Evolutionary conservation across 768 basidiomycete species (phyloP), one percentile per base, ranked within the genome.

Genomic region (Podaxis carcinomalis): DNA sequence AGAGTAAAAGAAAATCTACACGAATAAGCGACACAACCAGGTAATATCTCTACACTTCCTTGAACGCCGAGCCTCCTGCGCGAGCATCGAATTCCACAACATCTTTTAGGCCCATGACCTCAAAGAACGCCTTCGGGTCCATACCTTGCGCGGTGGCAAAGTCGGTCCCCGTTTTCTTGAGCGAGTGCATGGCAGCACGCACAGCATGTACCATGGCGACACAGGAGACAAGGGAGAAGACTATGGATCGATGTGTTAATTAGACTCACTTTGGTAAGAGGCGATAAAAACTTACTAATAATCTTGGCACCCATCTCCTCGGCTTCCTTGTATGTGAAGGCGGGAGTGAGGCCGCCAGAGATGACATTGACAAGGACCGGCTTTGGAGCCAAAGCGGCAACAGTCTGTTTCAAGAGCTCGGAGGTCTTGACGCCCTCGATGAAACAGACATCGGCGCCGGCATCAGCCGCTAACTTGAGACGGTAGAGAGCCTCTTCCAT

Each of bases 311-410:
- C 89, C 68, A 82, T 78, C n/a, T 73, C 75, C 69, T 89, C 89
- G 0, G 88, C 89, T 68, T 90, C 84, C 52, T 82, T 72, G 61
- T 76, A 80, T 1, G 87, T 90, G 69, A 89, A 89, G 5, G 86
- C 83, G 1, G 89, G 89, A 0, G 89, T 89, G 47, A 90, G 76
- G 21, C 89, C 89, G 44, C 88, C 88, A 3, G 87, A 88, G 62
- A 90, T 89, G n/a, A 90, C 88, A 63, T 90, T 90, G 28, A 90
- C 87, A 32, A 90, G 85, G 39, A 89, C 88, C 1, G 89, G 89
- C 65, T 87, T 90, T 4, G 89, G 89, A 5, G 85, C 82, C 35
- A 91, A 72, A 1, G 84, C 86, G 19, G 78, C 78, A 46, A 91
- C 84, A 16, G 89, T 89, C 0, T 75, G 74, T 59, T 80, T 77